phyloP scores from a whole-genome alignment of 495 filamentous ascomycete species.

The Jackrogersella multiformis region DNA sequence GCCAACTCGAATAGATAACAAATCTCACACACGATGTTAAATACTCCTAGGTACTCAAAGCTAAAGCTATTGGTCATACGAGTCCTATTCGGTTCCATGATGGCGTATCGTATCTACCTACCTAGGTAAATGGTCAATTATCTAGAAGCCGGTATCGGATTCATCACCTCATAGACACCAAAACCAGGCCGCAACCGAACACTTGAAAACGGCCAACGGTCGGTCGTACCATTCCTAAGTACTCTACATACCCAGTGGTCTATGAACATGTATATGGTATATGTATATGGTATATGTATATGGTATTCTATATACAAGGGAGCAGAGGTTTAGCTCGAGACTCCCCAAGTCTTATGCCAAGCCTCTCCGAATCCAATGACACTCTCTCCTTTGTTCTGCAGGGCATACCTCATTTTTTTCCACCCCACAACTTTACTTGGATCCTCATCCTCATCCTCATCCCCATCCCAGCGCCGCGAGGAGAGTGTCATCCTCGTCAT shows the following conservation, averaged over 20 bases:
- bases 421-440: conserved; percentile 11
- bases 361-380: conserved; percentile 27
- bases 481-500: conserved; percentile 10
- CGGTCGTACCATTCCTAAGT: conserved; percentile 14
- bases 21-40: too few relatives aligned
- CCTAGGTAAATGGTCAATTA: neutral
- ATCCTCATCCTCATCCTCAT: conserved; percentile 29
- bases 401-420: conserved; percentile 24
- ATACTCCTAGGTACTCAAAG: too few relatives aligned
- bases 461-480: conserved; percentile 28
- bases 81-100: too few relatives aligned
- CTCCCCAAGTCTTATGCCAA: conserved; percentile 29
- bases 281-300: conserved; percentile 2
- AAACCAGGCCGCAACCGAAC: neutral
- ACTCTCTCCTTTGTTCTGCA: conserved; percentile 21
- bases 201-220: conserved; percentile 9
- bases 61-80: too few relatives aligned
- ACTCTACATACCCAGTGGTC: too few relatives aligned
- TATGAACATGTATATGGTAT: too few relatives aligned
- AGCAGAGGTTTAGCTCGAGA: conserved; percentile 12
- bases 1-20: too few relatives aligned
- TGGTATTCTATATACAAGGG: conserved; percentile 28
- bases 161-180: neutral
- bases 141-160: conserved; percentile 27
- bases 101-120: too few relatives aligned